Evolutionary conservation across 1,284 basidiomycete species (phyloP), one percentile per base, ranked within the genome.

Genomic region (Pulchroboletus neoregius): DNA sequence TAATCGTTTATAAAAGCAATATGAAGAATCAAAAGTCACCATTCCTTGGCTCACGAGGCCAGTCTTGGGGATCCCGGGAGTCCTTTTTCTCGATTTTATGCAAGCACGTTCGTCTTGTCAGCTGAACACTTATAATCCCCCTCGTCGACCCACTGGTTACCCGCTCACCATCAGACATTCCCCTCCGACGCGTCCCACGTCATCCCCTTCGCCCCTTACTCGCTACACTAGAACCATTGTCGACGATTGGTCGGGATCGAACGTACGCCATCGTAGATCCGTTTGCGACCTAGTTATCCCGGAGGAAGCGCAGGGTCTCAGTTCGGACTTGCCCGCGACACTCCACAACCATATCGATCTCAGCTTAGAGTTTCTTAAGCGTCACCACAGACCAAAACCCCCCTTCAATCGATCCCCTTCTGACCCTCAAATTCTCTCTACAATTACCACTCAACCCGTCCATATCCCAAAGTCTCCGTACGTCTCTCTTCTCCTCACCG

Each of bases 381-480:
- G 80, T 69, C 81, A 82, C 71, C 80, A 82, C 68, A 75, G 70
- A 57, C 74, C 75, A 46, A 72, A 74, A 51, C 57, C 69, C 20
- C 67, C 69, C 42, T 66, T 73, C 53, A 52, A 68, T 48, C 71
- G 76, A 51, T 69, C 72, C 46, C 56, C 68, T 55, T 78, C 79
- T 48, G 71, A 75, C 47, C 80, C 80, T 49, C 71, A 74, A 55
- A 76, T 84, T 62, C 76, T 83, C 63, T 84, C 79, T 46, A 82
- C 81, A 48, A 76, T 68, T 54, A 82, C 82, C 47, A 80, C 82
- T 49, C 68, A 71, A 31, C 82, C 82, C 48, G 64, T 83, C 55
- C 71, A 84, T 65, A 80, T 82, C 51, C 71, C 73, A 58, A 65
- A 66, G 42, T 62, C 66, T 47, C 69, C 58, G 72, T 74, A 57